These are phyloP conservation scores for Cucurbita maxima DNA, from an alignment of 306 rosid genomes.

Conservation along the genomic window DNA sequence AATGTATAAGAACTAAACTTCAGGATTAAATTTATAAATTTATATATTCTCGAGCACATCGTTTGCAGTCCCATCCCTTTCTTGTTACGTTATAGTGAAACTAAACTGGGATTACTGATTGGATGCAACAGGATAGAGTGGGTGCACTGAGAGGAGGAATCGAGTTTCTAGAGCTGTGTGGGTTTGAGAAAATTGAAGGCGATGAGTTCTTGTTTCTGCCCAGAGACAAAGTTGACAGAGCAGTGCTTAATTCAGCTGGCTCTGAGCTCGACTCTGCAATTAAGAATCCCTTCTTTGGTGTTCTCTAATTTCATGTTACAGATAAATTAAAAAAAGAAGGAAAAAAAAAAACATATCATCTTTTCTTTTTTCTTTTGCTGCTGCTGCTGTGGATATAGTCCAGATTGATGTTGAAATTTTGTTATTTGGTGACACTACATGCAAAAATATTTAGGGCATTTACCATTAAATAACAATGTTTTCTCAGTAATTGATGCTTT, in stretches of 20 bases:
- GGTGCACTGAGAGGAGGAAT: constrained; percentile 70
- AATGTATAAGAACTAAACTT: background rate
- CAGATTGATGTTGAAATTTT: background rate
- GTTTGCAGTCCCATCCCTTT: background rate
- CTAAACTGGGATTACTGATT: background rate
- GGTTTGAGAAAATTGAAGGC: constrained; percentile 58
- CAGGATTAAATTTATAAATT: background rate
- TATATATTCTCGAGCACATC: background rate
- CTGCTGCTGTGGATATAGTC: background rate
- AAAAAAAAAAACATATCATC: too few species aligned
- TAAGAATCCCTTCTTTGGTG: constrained; percentile 83
- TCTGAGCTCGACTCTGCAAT: constrained; percentile 82
- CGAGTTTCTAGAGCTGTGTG: constrained; percentile 85
- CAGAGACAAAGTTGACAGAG: constrained; percentile 57
- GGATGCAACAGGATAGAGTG: constrained; percentile 65
- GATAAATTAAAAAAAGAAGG: too few species aligned
- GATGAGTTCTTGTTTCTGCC: constrained; percentile 64
- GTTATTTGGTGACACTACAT: background rate
- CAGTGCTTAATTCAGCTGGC: constrained; percentile 73
- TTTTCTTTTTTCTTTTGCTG: background rate
- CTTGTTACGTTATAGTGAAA: background rate
- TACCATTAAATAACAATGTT: background rate
- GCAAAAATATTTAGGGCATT: background rate
- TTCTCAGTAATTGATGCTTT: too few species aligned
- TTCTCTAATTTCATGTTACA: background rate